Base-by-base conservation (phyloP, 2,329 filamentous ascomycete species). In the Pyrenochaeta sp. region DNA sequence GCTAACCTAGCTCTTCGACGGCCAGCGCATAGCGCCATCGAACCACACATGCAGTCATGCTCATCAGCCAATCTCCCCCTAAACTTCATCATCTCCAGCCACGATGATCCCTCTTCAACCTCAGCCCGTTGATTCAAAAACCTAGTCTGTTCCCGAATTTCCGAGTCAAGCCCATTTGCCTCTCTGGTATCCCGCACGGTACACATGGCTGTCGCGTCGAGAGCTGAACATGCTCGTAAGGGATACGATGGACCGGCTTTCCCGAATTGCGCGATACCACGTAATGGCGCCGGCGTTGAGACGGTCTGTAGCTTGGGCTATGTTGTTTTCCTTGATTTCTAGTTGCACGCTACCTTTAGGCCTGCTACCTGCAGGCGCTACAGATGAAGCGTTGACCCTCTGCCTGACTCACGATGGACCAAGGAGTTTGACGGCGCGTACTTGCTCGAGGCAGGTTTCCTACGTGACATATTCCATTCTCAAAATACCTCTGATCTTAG, bases 221-320 rank as follows among this genome's bases (percentile, higher is more conserved):
- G 48, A 55, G 54, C 52, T 60, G 55, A 55, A 45, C 52, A 62
- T 62, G 64, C 64, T 61, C 59, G 61, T 54, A 62, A 56, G 56
- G 58, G 52, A 60, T 60, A 37, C 40, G 47, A 39, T 24, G 37
- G 42, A 30, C 28, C 49, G 61, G 52, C 40, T 40, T 42, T 52
- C 32, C 56, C 60, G 56, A 51, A 36, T 13, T 28, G 32, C 51
- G 48, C 42, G 43, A 48, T 59, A 58, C 62, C 59, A 63, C 59
- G 45, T 54, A 50, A 42, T 50, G 40, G 34, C 34, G 37, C 52
- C 36, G 45, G 30, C 37, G 27, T 8, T 44, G 15, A 30, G 42
- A 30, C 42, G 5, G 7, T 52, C 47, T 28, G 34, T 25, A 19
- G 48, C 34, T 12, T 42, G 27, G 19, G 19, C 22, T 25, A 13